These are phyloP conservation scores for Vachellia pachyceras DNA, from an alignment of 306 rosid genomes.

Conservation along the genomic window DNA sequence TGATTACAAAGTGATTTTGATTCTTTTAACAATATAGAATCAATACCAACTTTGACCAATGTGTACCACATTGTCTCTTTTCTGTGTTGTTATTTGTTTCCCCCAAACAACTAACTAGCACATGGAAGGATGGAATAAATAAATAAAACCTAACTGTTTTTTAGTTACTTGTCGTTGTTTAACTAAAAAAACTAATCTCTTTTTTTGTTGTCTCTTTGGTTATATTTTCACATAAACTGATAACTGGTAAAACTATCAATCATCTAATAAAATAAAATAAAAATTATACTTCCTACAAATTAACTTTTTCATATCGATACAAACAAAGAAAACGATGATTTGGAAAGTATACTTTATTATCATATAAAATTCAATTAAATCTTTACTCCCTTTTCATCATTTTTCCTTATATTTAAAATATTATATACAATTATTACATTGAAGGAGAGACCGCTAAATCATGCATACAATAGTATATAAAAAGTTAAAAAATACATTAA, in stretches of 20 bases:
- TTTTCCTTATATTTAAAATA: too few species aligned
- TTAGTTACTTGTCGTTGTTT: constrained; percentile 11
- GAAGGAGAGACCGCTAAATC: too few species aligned
- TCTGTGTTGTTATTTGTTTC: not conserved
- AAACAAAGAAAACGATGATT: too few species aligned
- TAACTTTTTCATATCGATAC: too few species aligned
- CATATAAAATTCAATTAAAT: too few species aligned
- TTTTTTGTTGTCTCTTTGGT: not conserved
- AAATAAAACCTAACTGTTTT: not conserved
- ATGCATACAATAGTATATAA: too few species aligned
- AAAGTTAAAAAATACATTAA: too few species aligned
- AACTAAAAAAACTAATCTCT: not conserved
- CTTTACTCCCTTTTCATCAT: too few species aligned
- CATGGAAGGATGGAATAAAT: not conserved
- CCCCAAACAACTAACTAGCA: constrained; percentile 1
- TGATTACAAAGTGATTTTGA: constrained; percentile 1
- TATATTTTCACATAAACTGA: not conserved
- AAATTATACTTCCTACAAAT: not conserved
- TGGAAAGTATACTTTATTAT: too few species aligned
- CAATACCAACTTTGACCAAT: constrained; percentile 37
- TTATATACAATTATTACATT: too few species aligned
- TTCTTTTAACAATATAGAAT: constrained; percentile 15
- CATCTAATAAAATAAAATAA: not conserved
- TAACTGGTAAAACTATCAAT: not conserved
- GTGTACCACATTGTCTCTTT: constrained; percentile 10